Evolutionary conservation across 1,284 basidiomycete genomes (phyloP), one percentile per base, ranked within the genome.

Genomic region (Xerocomus amazonicus): DNA sequence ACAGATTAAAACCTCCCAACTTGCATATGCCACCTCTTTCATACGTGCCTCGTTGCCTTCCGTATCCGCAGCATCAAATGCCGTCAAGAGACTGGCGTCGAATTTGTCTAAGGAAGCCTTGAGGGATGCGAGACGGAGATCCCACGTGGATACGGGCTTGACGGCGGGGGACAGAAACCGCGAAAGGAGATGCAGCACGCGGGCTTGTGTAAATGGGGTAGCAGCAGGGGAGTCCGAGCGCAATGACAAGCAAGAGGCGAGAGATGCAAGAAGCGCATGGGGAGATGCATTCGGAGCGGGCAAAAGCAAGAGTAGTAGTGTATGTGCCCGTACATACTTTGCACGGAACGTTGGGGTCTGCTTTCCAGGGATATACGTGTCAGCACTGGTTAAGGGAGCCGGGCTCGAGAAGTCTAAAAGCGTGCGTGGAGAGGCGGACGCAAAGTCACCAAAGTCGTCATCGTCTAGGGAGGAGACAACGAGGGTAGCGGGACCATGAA

Each of bases 391-490:
- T 32, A 59, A 32, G 9, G 54, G 45, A 13, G 53, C 50, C 3
- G 56, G 52, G 46, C 43, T 48, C 35, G 64, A 53, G 39, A 60
- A 47, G 48, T 56, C 64, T 35, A 56, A 45, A 13, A 64, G 57
- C 9, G 57, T 53, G 17, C 51, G 53, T 8, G 56, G 61, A 29
- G 54, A 57, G 23, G 70, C 80, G 0, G 77, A 73, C 1, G 83
- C 73, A 62, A 90, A 96, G 64, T 96, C 93, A 1, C 93, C 94
- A 73, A 97, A 98, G 50, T 92, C 93, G 71, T 97, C 97, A 34
- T 95, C 94, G 56, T 96, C 82, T 38, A 69, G 66, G 32, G 68
- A 70, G 35, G 73, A 80, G 6, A 82, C 77, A 3, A 75, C 57
- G 13, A 85, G 74, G 1, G 76, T 83, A 0, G 86, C 80, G 12